Evolutionary conservation across 352 stramenopile genomes (phyloP).

Genomic region (Lagenidium sp.): DNA sequence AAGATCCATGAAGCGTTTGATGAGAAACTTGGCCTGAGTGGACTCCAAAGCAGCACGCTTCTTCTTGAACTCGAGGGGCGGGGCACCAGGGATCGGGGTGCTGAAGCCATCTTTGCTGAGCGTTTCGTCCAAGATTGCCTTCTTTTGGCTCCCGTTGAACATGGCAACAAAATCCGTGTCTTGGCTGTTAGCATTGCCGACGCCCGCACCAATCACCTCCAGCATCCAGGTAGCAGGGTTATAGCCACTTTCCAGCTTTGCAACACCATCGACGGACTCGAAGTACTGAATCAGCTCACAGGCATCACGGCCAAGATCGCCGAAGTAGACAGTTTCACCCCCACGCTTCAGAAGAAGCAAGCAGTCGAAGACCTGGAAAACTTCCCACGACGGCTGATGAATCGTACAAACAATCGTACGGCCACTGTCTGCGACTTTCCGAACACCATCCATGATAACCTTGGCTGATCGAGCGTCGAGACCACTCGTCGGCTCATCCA

Average conservation of each 20-base stretch:
- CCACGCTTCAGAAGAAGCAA: constrained; percentile 19
- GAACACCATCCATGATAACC: constrained; percentile 52
- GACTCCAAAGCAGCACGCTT: constrained; percentile 10
- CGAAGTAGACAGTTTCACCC: constrained; percentile 9
- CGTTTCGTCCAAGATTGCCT: constrained; percentile 5
- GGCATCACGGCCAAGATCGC: constrained; percentile 35
- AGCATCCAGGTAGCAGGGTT: constrained; percentile 86
- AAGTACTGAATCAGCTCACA: constrained; percentile 39
- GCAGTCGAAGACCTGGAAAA: constrained; percentile 72
- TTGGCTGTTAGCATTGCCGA: constrained; percentile 9
- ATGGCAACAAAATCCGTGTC: constrained; percentile 11
- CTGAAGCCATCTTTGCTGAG: constrained; percentile 9
- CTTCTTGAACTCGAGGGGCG: constrained; percentile 10
- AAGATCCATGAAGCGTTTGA: constrained; percentile 29
- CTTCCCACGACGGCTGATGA: constrained; percentile 75
- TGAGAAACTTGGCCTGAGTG: constrained; percentile 8
- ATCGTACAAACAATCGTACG: constrained; percentile 85
- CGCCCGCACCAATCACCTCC: constrained; percentile 35
- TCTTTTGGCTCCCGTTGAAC: constrained; percentile 6
- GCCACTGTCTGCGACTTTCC: constrained; percentile 36
- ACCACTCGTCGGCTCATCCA: constrained; percentile 46
- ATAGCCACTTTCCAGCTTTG: constrained; percentile 30
- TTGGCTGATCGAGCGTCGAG: constrained; percentile 40
- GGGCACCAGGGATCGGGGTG: constrained; percentile 1
- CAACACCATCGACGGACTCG: constrained; percentile 32